These are phyloP conservation scores for Yamadazyma scolyti DNA, from an alignment of 805 yeast genomes.

Conservation along the genomic window DNA sequence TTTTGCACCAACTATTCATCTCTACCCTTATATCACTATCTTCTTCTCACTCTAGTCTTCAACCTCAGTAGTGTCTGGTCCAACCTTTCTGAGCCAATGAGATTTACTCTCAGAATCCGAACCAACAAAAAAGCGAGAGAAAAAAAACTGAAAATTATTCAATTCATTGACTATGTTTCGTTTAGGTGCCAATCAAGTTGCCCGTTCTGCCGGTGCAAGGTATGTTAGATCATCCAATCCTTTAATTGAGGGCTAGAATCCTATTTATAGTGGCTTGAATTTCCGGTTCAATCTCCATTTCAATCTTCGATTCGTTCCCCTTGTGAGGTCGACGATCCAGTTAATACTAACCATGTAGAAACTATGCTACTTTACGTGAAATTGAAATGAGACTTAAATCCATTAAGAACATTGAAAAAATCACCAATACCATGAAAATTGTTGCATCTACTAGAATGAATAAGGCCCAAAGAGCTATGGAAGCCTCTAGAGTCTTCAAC, in stretches of 20 bases:
- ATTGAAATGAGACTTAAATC: constrained; percentile 97
- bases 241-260: too few species aligned
- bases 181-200: constrained; percentile 49
- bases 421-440: constrained; percentile 99
- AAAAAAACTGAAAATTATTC: constrained; percentile 4
- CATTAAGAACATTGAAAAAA: constrained; percentile 97
- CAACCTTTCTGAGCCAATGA: constrained; percentile 14
- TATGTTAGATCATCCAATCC: too few species aligned
- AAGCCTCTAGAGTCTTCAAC: constrained; percentile 79
- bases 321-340: too few species aligned
- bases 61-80: too few species aligned
- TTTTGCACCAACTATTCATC: too few species aligned
- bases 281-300: constrained; percentile 1
- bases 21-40: too few species aligned
- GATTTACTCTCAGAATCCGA: constrained; percentile 13
- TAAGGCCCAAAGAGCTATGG: constrained; percentile 95
- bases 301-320: constrained; percentile 1
- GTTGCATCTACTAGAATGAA: constrained; percentile 96
- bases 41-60: too few species aligned
- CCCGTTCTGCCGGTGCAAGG: constrained; percentile 51
- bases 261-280: too few species aligned
- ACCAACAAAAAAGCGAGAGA: constrained; percentile 2
- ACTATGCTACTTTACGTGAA: constrained; percentile 97
- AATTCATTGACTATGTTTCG: constrained; percentile 42
- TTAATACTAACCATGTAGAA: constrained; percentile 48